Base-by-base conservation (phyloP, 2,329 filamentous ascomycete genomes). In the Fusarium udum region DNA sequence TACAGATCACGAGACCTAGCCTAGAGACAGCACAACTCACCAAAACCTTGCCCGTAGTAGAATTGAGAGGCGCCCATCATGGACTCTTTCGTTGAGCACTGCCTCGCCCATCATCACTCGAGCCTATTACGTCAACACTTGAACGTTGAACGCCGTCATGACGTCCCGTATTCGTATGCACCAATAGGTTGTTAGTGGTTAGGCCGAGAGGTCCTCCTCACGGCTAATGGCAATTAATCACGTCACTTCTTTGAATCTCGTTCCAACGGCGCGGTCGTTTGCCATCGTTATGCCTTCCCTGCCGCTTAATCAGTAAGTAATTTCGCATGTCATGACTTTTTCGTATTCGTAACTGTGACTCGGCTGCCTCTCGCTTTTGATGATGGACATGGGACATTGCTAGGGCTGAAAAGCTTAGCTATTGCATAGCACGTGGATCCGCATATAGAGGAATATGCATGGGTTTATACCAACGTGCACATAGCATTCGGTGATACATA, bases 81-180 rank as follows among this genome's bases (percentile, higher is more conserved):
- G 62, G 62, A 55, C 39, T 36, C 48, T 46, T 61, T 42, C 40
- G 49, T 34, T 37, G 49, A 48, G 49, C 48, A 49, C 49, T 37
- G 59, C 66, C 68, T 60, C 56, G 40, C 66, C 58, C 59, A 69
- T 72, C 64, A 69, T 60, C 69, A 40, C 53, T 49, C 34, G 31
- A 62, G 39, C 48, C 45, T 28, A 73, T 73, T 73, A 73, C 71
- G 71, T 73, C 71, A 73, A 73, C 71, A 72, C 63, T 67, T 20
- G 8, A 43, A 42, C 40, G 26, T 67, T 20, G 8, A 43, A 42
- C 40, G 26, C 36, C 56, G 66, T 68, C 48, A 68, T 68, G 61
- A 62, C 55, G 32, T 55, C 43, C 45, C 48, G 58, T 71, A 58
- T 73, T 60, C 61, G 58, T 61, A 59, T 56, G 34, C 20, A 22